Evolutionary conservation across 208 protist genomes (phyloP).

Genomic region (Crithidia acanthocephali): DNA sequence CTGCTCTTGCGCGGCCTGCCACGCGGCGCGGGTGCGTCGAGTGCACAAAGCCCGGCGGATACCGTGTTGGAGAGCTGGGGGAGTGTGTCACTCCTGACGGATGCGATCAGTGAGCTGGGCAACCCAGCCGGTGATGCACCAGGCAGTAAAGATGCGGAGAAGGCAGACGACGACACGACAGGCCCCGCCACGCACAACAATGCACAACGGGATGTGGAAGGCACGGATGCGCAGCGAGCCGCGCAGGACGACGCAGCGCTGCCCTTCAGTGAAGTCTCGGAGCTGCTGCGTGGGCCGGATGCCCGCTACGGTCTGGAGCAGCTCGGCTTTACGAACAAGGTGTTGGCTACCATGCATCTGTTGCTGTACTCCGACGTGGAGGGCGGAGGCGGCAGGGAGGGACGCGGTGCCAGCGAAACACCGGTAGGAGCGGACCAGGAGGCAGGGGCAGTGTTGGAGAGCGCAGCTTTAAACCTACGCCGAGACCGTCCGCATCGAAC

Average conservation of each 20-base stretch:
- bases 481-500: too few species aligned
- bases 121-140: conserved; percentile 37
- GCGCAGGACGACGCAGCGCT: conserved; percentile 27
- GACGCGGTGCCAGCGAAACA: too few species aligned
- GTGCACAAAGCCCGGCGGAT: background rate
- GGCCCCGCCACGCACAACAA: background rate
- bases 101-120: conserved; percentile 49
- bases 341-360: conserved; percentile 35
- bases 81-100: conserved; percentile 11
- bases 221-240: too few species aligned
- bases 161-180: conserved; percentile 1
- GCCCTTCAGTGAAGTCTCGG: conserved; percentile 58
- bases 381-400: background rate
- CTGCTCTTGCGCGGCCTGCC: conserved; percentile 30
- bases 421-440: too few species aligned
- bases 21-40: background rate
- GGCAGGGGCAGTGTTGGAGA: background rate
- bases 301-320: conserved; percentile 48
- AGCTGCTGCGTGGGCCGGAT: conserved; percentile 51
- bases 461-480: too few species aligned
- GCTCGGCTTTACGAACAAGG: conserved; percentile 40
- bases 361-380: conserved; percentile 14
- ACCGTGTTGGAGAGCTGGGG: background rate
- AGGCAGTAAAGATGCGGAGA: conserved; percentile 13
- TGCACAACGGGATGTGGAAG: too few species aligned